phyloP scores from a whole-genome alignment of 2,329 filamentous ascomycete species.

The Grosmannia penicillata region DNA sequence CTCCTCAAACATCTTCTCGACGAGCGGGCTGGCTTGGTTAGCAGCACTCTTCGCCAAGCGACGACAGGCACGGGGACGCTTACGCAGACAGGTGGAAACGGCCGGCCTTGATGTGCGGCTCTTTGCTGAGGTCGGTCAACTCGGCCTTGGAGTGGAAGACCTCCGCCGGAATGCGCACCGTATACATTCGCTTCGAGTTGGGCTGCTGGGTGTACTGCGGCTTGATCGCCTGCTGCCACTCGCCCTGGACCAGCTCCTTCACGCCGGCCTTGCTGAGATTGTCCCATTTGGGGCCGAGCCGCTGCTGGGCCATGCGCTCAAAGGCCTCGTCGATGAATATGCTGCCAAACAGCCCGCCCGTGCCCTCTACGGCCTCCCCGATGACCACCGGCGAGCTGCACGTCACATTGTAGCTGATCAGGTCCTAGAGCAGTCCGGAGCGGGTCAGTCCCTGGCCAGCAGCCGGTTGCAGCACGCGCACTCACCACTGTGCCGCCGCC shows the following conservation, averaged over 20 bases:
- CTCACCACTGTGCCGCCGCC: slow-evolving; percentile 19
- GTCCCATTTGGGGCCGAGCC: slow-evolving; percentile 28
- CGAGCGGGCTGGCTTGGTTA: slow-evolving; percentile 15
- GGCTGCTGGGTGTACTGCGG: slow-evolving; percentile 19
- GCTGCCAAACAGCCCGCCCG: slow-evolving; percentile 33
- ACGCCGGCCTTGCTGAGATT: slow-evolving; percentile 26
- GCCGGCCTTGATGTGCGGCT: slow-evolving; percentile 6
- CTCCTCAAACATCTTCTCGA: slow-evolving; percentile 18
- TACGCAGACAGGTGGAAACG: slow-evolving; percentile 15
- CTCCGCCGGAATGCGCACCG: slow-evolving; percentile 8
- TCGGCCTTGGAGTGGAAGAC: slow-evolving; percentile 5
- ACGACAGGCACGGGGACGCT: slow-evolving; percentile 11
- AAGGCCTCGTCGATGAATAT: slow-evolving; percentile 35
- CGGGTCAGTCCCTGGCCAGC: no score
- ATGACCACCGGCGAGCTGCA: slow-evolving; percentile 20
- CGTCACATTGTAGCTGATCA: slow-evolving; percentile 35
- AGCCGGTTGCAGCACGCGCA: no score
- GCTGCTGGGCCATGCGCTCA: slow-evolving; percentile 26
- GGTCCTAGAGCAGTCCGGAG: no score
- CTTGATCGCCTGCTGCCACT: slow-evolving; percentile 23
- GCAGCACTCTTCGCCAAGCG: neutral
- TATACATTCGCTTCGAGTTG: slow-evolving; percentile 3
- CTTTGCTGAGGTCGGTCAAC: slow-evolving; percentile 4
- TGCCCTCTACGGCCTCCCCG: slow-evolving; percentile 31
- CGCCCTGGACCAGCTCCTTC: slow-evolving; percentile 28